These are phyloP conservation scores for Tuber brumale DNA, from an alignment of 495 filamentous ascomycete species.

Conservation along the genomic window DNA sequence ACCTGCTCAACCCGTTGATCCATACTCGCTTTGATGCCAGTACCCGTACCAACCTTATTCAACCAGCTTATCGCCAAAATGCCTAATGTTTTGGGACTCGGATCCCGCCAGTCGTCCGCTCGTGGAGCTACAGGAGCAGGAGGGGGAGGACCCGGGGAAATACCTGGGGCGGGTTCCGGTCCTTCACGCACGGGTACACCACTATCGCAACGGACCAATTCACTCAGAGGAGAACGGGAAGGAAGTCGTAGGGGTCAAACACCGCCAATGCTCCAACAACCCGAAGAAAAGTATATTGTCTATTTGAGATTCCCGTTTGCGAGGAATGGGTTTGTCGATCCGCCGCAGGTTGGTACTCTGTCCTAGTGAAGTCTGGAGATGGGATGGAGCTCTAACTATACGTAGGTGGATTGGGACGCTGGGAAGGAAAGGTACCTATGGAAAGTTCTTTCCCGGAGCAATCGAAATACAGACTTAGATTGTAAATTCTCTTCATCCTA, in stretches of 20 bases:
- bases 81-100: conserved; percentile 10
- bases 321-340: conserved; percentile 81
- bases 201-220: conserved; percentile 30
- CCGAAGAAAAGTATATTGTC: conserved; percentile 56
- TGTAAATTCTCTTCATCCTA: conserved; percentile 52
- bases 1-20: not conserved
- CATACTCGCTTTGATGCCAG: not conserved
- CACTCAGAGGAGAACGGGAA: conserved; percentile 34
- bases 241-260: conserved; percentile 33
- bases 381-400: not conserved
- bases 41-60: conserved; percentile 4
- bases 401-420: conserved; percentile 55
- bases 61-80: conserved; percentile 4
- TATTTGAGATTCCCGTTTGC: conserved; percentile 84
- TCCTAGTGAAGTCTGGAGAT: not conserved
- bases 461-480: conserved; percentile 68
- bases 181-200: conserved; percentile 16
- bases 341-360: conserved; percentile 60
- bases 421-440: conserved; percentile 82
- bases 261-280: conserved; percentile 22
- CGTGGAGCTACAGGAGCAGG: conserved; percentile 15
- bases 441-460: conserved; percentile 72
- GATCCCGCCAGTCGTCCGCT: conserved; percentile 30
- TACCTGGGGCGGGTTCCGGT: conserved; percentile 7
- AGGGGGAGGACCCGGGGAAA: conserved; percentile 7